A percentile compares a stretch with the other conserved stretches of the same genome.
Conservation (phyloP, 2,329 filamentous ascomycete species). For the Calonectria pauciramosa region DNA sequence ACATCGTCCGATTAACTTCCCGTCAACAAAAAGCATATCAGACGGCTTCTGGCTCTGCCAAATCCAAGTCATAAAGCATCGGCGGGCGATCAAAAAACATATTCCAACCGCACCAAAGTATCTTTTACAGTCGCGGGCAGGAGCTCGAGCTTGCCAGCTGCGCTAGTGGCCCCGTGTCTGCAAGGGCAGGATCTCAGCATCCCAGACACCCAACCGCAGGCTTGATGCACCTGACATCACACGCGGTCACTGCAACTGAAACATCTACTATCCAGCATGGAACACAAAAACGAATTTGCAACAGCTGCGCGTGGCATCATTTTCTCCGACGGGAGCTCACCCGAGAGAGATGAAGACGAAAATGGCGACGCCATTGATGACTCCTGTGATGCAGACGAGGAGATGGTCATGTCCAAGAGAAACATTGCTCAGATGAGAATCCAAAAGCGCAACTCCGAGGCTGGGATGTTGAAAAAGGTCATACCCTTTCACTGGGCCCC, state of each 20-base stretch:
- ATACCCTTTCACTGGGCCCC: constrained; percentile 73
- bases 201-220: constrained; percentile 1
- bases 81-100: not conserved
- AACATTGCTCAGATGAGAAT: constrained; percentile 57
- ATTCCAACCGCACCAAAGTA: not conserved
- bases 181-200: constrained; percentile 16
- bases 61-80: not conserved
- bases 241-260: not conserved
- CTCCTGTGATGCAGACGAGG: constrained; percentile 55
- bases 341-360: constrained; percentile 32
- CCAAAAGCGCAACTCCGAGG: constrained; percentile 49
- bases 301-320: constrained; percentile 46
- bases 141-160: constrained; percentile 8
- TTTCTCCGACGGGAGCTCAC: constrained; percentile 36
- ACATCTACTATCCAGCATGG: constrained; percentile 23
- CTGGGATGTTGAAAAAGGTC: constrained; percentile 56
- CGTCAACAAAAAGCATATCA: not conserved
- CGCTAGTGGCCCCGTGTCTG: constrained; percentile 25
- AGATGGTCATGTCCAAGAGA: constrained; percentile 54
- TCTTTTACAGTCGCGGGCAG: not conserved
- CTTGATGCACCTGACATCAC: not conserved
- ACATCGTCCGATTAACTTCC: constrained; percentile 7
- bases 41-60: not conserved
- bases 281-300: constrained; percentile 45
- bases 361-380: constrained; percentile 55